These are phyloP conservation scores for Aspergillus glaucus DNA, from an alignment of 2,329 filamentous ascomycete species.

Conservation along the genomic window DNA sequence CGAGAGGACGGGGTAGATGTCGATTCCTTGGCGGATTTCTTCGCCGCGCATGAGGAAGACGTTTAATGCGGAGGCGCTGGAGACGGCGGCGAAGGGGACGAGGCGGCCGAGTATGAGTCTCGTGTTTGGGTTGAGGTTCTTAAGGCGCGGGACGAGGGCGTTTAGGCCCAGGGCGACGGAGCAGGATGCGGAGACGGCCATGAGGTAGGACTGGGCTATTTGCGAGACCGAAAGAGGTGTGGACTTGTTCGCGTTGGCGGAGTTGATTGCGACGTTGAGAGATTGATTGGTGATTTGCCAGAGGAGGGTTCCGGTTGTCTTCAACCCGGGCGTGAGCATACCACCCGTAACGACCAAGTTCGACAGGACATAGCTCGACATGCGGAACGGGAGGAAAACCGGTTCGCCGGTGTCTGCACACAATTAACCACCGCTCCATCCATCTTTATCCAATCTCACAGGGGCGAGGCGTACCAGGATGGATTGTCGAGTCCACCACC, in stretches of 20 bases:
- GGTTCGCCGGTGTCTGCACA: constrained; percentile 77
- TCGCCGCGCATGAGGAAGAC: constrained; percentile 97
- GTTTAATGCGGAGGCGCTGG: constrained; percentile 83
- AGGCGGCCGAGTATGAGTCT: constrained; percentile 74
- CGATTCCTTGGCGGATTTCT: constrained; percentile 88
- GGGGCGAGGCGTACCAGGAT: constrained; percentile 64
- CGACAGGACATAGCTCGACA: constrained; percentile 91
- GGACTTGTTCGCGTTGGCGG: constrained; percentile 95
- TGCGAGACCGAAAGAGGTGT: constrained; percentile 75
- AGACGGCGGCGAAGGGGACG: constrained; percentile 92
- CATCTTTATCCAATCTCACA: background rate
- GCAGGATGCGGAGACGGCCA: constrained; percentile 89
- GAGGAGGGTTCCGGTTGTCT: constrained; percentile 75
- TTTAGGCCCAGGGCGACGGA: constrained; percentile 90
- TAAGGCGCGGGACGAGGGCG: constrained; percentile 77
- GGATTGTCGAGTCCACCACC: constrained; percentile 90
- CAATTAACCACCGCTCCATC: background rate
- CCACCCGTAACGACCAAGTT: constrained; percentile 93
- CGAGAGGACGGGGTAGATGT: constrained; percentile 77
- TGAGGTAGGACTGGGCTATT: constrained; percentile 80
- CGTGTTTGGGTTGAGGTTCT: constrained; percentile 66
- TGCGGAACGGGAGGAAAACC: constrained; percentile 90
- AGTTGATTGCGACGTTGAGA: constrained; percentile 96
- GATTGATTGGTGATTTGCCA: constrained; percentile 98
- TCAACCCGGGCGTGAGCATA: constrained; percentile 88